These are phyloP conservation scores for Pseudotsuga menziesii DNA, from an alignment of 75 land plant genomes.

Conservation along the genomic window DNA sequence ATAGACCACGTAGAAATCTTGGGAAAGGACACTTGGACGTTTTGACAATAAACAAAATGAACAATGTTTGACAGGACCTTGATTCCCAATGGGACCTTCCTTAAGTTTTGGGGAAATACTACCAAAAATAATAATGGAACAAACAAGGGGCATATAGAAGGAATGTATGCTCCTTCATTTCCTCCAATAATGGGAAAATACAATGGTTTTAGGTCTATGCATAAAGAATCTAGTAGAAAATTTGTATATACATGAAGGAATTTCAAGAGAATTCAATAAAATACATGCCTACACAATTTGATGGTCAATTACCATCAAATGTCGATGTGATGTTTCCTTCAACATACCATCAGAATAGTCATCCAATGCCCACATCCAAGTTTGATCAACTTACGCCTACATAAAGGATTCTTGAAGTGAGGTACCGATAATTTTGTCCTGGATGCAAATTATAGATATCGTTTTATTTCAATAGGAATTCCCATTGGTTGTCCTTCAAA, in stretches of 20 bases:
- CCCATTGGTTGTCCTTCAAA: slow-evolving; percentile 18
- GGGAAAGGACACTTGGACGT: slow-evolving; percentile 15
- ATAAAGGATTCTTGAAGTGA: slow-evolving; percentile 18
- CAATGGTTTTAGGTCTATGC: slow-evolving; percentile 19
- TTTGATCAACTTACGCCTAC: slow-evolving; percentile 16
- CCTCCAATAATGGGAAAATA: slow-evolving; percentile 17
- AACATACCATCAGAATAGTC: slow-evolving; percentile 10
- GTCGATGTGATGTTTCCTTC: not conserved
- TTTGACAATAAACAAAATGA: slow-evolving; percentile 26
- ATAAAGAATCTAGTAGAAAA: slow-evolving; percentile 8
- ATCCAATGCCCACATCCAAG: not conserved
- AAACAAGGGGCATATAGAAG: slow-evolving; percentile 10
- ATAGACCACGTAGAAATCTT: slow-evolving; percentile 16
- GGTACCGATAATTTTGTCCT: slow-evolving; percentile 7
- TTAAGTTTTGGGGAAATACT: slow-evolving; percentile 3
- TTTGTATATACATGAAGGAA: slow-evolving; percentile 17
- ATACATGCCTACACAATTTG: slow-evolving; percentile 34
- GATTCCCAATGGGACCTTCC: not conserved
- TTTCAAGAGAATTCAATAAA: slow-evolving; percentile 36
- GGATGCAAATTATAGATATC: slow-evolving; percentile 12
- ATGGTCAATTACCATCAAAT: slow-evolving; percentile 11
- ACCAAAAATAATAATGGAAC: slow-evolving; percentile 16
- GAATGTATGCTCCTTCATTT: slow-evolving; percentile 16
- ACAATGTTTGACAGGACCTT: not conserved
- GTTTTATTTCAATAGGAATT: not conserved